Evolutionary conservation across 352 stramenopile genomes (phyloP).

Genomic region (Phytophthora boehmeriae): DNA sequence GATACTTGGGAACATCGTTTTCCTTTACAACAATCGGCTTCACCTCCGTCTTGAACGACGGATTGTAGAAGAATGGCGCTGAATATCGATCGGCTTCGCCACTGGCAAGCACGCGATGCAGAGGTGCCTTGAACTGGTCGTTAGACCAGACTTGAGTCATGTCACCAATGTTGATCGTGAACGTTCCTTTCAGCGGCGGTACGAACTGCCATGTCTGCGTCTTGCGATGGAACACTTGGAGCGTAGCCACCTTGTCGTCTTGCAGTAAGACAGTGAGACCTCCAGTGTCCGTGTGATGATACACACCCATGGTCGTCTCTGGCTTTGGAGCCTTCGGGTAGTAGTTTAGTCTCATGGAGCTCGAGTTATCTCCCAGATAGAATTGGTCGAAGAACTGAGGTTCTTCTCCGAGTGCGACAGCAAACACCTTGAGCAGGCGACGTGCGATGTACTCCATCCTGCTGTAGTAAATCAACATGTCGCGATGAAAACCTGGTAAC

Average conservation of each 20-base stretch:
- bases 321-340: no score
- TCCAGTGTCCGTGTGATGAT: no score
- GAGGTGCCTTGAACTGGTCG: no score
- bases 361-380: slow-evolving; percentile 78
- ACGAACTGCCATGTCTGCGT: no score
- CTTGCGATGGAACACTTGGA: no score
- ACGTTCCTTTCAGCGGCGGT: no score
- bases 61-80: slow-evolving; percentile 66
- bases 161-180: no score
- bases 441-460: slow-evolving; percentile 61
- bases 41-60: slow-evolving; percentile 57
- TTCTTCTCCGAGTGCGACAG: slow-evolving; percentile 59
- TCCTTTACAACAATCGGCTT: slow-evolving; percentile 52
- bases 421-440: slow-evolving; percentile 62
- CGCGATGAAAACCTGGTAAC: slow-evolving; percentile 62
- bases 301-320: no score
- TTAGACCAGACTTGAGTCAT: no score
- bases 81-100: slow-evolving; percentile 44
- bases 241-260: no score
- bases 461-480: slow-evolving; percentile 50
- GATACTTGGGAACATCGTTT: slow-evolving; percentile 54
- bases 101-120: no score
- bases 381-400: slow-evolving; percentile 67
- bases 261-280: no score
- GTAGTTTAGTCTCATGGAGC: slow-evolving; percentile 92